Base-by-base conservation (phyloP, 2,329 filamentous ascomycete genomes). In the Neonectria sp. region DNA sequence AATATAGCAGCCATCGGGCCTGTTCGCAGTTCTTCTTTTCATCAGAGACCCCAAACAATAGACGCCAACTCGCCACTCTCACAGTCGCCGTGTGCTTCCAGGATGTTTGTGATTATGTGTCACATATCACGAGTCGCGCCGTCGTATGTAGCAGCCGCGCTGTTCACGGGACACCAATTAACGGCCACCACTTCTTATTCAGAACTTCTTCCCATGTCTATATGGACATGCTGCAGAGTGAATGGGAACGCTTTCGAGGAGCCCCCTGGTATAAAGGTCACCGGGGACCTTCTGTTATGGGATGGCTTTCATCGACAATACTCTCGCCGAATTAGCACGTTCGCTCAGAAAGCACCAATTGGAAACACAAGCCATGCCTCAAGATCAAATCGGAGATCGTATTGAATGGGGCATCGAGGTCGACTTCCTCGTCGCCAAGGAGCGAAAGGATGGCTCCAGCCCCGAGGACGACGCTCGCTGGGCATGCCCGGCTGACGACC, bases 381-480 rank as follows among this genome's bases (percentile, higher is more conserved):
- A 9, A 43, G 53, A 46, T n/a, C 13, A 37, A 7, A 15, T 49
- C 12, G 49, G 51, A 6, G 40, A 68, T n/a, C 58, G 65, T 6
- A 25, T 67, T 17, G 59, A 68, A 43, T 76, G 68, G 63, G 63
- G 56, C 59, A 57, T 76, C 55, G 70, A 73, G 27, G 49, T 76
- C 55, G 73, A 76, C 21, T 74, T 75, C 37, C 61, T 76, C 31
- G 73, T 76, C 15, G 73, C 73, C 58, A 67, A 72, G 21, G 59
- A 70, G 31, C 65, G 59, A 35, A 24, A 45, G 3, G 67, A 48
- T 5, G n/a, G 46, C 4, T 29, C 52, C 7, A 52, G 24, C 21
- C 25, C 37, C 0, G 3, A 33, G 12, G 57, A 48, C 11, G 43
- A 58, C 6, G 13, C 25, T 13, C 68, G 68, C 7, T 76, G 73